Percentiles rank a stretch among this genome's conserved stretches.
Evolutionary conservation across 2,329 filamentous ascomycete species (phyloP).

Genomic region (Ophiostoma tasmaniense): DNA sequence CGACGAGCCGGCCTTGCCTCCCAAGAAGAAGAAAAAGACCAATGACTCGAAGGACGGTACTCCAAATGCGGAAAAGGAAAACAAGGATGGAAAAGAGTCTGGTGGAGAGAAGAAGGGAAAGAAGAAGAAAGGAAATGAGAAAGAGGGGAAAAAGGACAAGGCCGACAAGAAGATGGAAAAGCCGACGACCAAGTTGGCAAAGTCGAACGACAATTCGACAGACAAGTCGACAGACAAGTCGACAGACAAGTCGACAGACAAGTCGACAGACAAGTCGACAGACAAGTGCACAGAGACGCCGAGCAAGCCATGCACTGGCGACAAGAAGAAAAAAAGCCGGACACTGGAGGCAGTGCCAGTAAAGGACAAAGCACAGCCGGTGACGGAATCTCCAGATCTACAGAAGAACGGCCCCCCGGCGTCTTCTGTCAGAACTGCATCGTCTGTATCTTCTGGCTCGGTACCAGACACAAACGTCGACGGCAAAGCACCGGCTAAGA

Average conservation of each 20-base stretch:
- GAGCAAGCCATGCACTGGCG: background rate
- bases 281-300: background rate
- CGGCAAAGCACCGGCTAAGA: background rate
- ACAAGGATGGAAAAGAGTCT: background rate
- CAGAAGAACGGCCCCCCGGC: background rate
- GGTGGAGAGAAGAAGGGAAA: background rate
- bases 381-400: background rate
- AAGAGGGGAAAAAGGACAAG: background rate
- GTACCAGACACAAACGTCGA: background rate
- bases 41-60: background rate
- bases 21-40: conserved; percentile 1
- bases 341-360: background rate
- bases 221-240: background rate
- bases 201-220: too few species aligned
- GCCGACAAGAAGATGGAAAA: background rate
- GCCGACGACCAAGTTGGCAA: background rate
- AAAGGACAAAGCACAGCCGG: background rate
- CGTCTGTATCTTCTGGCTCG: background rate
- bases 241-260: background rate
- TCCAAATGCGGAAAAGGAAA: background rate
- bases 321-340: background rate
- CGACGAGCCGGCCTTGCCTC: background rate
- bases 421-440: background rate
- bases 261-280: background rate
- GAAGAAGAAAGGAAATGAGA: background rate